These are phyloP conservation scores for Tylopilus orsonianus DNA, from an alignment of 1,284 basidiomycete species.

Conservation along the genomic window DNA sequence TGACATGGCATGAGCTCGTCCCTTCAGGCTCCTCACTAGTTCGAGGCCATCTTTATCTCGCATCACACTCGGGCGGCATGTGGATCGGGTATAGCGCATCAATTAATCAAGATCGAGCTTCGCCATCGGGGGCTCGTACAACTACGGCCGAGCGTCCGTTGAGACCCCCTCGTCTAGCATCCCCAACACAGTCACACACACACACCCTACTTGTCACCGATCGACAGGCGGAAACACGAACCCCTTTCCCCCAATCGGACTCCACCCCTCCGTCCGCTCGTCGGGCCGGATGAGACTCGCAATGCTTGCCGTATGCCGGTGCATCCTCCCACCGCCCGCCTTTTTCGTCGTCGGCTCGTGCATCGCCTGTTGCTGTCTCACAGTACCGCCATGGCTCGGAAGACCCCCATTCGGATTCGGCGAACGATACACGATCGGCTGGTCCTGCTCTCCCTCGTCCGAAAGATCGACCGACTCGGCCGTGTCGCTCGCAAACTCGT, in stretches of 20 bases:
- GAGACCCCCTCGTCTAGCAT: not conserved
- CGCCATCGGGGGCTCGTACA: too few species aligned
- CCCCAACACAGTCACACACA: not conserved
- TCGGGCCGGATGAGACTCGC: slow-evolving; percentile 75
- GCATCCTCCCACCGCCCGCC: slow-evolving; percentile 39
- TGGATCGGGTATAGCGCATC: slow-evolving; percentile 18
- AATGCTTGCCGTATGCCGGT: slow-evolving; percentile 78
- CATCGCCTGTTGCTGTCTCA: slow-evolving; percentile 32
- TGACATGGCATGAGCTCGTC: too few species aligned
- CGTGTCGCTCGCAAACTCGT: slow-evolving; percentile 55
- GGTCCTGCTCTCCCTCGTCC: slow-evolving; percentile 60
- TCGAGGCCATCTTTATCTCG: too few species aligned
- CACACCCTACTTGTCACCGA: slow-evolving; percentile 14
- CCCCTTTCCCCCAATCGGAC: slow-evolving; percentile 53
- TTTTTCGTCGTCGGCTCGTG: slow-evolving; percentile 18
- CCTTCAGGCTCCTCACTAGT: too few species aligned
- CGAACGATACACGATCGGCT: slow-evolving; percentile 64
- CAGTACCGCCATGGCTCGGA: slow-evolving; percentile 1
- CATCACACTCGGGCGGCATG: too few species aligned
- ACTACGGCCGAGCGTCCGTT: not conserved
- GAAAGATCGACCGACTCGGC: slow-evolving; percentile 46
- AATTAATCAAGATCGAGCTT: not conserved
- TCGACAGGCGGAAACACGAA: slow-evolving; percentile 43
- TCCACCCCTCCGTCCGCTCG: slow-evolving; percentile 76
- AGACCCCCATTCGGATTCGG: slow-evolving; percentile 43